Evolutionary conservation across 768 basidiomycete species (phyloP), one percentile per base, ranked within the genome.

Genomic region (Termitomyces sp.): DNA sequence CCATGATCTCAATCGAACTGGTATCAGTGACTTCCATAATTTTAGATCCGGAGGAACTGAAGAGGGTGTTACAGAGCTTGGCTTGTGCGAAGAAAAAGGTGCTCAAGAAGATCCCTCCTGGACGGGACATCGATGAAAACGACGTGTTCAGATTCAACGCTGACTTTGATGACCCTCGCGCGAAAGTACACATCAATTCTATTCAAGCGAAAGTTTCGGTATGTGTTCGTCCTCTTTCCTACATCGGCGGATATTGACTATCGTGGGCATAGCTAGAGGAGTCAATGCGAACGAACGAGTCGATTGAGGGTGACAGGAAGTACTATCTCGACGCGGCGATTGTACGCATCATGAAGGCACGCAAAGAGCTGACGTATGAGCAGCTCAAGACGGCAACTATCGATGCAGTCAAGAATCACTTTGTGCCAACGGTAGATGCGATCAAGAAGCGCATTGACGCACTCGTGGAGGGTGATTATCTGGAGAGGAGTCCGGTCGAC

Each of bases 191-290:
- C 70, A 95, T 98, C 73, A 96, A 94, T 66, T 91, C 94, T 21
- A 96, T 99, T 48, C 97, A 98, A 69, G 89, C 87, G 16, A 94
- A 94, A 67, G 89, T 95, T 62, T 86, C 93, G 59, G 93, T 95
- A 66, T 58, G 88, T 73, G 7, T 8, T 17, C 28, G 28, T 16
- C 57, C 19, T 39, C 25, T 28, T 21, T 14, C 21, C 12, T 44
- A 16, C 16, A 40, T 6, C 4, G 6, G 19, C 2, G 4, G 37
- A 10, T 23, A 23, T 56, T 35, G 40, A 27, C 43, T 30, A 27
- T 51, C 41, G 25, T 25, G 42, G 23, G 10, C 52, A 6, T 61
- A 94, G 93, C 80, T 83, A 35, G 95, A 98, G 66, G 97, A 99
- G 72, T 82, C 87, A 21, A 80, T 82, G 57, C 82, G 84, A 55